These are phyloP conservation scores for Hericium alpestre DNA, from an alignment of 768 basidiomycete species.

Conservation along the genomic window DNA sequence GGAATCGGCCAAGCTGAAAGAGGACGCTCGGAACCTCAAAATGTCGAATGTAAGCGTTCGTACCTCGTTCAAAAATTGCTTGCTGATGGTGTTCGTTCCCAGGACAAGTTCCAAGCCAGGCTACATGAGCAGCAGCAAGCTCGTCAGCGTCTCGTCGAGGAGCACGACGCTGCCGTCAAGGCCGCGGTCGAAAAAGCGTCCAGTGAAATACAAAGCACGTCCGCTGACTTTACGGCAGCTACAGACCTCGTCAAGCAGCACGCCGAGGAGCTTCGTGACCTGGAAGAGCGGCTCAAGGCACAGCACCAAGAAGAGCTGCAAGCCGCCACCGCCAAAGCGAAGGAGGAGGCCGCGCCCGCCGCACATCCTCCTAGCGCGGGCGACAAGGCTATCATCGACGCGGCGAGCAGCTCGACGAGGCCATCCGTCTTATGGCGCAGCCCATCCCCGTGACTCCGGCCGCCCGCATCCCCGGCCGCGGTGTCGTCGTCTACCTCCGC, in stretches of 20 bases:
- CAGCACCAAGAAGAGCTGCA: conserved; percentile 48
- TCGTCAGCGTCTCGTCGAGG: conserved; percentile 39
- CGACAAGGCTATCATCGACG: conserved; percentile 38
- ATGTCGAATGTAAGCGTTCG: conserved; percentile 14
- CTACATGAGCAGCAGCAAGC: conserved; percentile 45
- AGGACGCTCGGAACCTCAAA: conserved; percentile 15
- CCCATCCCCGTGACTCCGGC: conserved; percentile 38
- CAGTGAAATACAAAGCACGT: conserved; percentile 15
- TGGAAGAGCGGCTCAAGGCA: conserved; percentile 42
- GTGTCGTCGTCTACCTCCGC: conserved; percentile 88
- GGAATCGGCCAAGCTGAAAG: conserved; percentile 16
- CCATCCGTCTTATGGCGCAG: conserved; percentile 79
- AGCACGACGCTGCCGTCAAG: conserved; percentile 39
- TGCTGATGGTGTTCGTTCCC: neutral
- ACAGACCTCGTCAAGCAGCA: conserved; percentile 34
- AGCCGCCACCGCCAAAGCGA: conserved; percentile 23
- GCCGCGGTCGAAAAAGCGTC: conserved; percentile 49
- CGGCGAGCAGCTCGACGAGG: conserved; percentile 82
- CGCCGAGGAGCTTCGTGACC: conserved; percentile 44
- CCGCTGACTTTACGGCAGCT: conserved; percentile 22
- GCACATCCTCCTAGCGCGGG: conserved; percentile 12
- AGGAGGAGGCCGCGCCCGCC: conserved; percentile 14
- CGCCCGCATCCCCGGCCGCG: conserved; percentile 63
- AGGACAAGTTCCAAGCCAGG: conserved; percentile 38
- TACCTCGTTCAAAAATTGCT: neutral